phyloP scores from a whole-genome alignment of 352 stramenopile species.

The Phytophthora fragariae region DNA sequence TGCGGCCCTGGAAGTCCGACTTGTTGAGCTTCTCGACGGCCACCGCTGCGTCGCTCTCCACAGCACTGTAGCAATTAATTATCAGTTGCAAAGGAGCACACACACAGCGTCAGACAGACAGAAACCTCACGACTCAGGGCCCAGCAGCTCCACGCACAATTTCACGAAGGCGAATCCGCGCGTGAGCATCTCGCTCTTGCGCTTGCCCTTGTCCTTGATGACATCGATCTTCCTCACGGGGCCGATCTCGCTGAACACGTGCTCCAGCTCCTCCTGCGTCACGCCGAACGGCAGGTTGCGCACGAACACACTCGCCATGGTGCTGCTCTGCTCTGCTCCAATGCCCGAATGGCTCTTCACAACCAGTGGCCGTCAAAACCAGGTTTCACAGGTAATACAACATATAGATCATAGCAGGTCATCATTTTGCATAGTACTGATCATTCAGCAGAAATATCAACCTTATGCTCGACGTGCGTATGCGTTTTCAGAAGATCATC shows the following conservation, averaged over 20 bases:
- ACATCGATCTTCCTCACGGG: slow-evolving; percentile 89
- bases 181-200: slow-evolving; percentile 81
- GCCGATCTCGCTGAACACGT: slow-evolving; percentile 83
- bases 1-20: slow-evolving; percentile 76
- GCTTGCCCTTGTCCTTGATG: slow-evolving; percentile 91
- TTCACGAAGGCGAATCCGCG: slow-evolving; percentile 89
- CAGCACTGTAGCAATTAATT: slow-evolving; percentile 51
- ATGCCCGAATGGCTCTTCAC: slow-evolving; percentile 37
- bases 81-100: background rate
- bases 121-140: background rate
- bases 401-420: background rate
- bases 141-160: slow-evolving; percentile 62
- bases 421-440: background rate
- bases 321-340: slow-evolving; percentile 21
- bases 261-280: slow-evolving; percentile 86
- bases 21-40: slow-evolving; percentile 84
- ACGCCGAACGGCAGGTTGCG: slow-evolving; percentile 89
- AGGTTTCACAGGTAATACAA: background rate
- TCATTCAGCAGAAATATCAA: background rate
- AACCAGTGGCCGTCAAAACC: slow-evolving; percentile 16
- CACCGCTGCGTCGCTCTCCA: slow-evolving; percentile 71
- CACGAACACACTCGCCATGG: slow-evolving; percentile 80
- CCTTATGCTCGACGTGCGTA: background rate
- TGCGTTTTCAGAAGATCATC: background rate
- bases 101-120: background rate